A percentile compares a stretch with the other conserved stretches of the same genome.
phyloP scores from a whole-genome alignment of 2,329 filamentous ascomycete genomes.

The Zymoseptoria passerinii region DNA sequence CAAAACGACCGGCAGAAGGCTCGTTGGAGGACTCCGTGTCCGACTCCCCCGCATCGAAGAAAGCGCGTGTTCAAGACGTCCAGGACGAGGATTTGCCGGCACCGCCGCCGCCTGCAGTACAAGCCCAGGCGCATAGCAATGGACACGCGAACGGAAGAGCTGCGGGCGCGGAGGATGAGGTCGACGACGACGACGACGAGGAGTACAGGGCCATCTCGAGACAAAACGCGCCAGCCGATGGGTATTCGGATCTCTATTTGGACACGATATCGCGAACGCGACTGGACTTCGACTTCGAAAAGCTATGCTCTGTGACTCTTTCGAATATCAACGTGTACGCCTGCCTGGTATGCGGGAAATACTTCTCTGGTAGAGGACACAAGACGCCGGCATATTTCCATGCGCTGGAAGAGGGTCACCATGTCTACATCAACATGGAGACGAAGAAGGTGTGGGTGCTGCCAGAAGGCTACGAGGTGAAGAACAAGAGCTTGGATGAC shows the following conservation, averaged over 20 bases:
- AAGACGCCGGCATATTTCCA: slow-evolving; percentile 98
- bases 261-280: slow-evolving; percentile 92
- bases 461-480: slow-evolving; percentile 94
- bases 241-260: slow-evolving; percentile 92
- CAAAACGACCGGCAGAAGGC: slow-evolving; percentile 41
- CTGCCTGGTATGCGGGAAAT: slow-evolving; percentile 94
- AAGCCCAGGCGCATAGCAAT: slow-evolving; percentile 13
- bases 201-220: slow-evolving; percentile 42
- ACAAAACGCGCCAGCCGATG: slow-evolving; percentile 71
- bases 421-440: slow-evolving; percentile 97
- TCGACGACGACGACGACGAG: slow-evolving; percentile 30
- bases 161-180: slow-evolving; percentile 28
- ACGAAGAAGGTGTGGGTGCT: slow-evolving; percentile 85
- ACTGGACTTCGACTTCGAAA: slow-evolving; percentile 97
- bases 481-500: slow-evolving; percentile 87
- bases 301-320: slow-evolving; percentile 89
- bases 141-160: slow-evolving; percentile 25
- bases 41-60: slow-evolving; percentile 43
- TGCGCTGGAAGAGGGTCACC: slow-evolving; percentile 86
- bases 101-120: slow-evolving; percentile 19
- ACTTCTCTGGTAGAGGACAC: slow-evolving; percentile 86
- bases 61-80: slow-evolving; percentile 38
- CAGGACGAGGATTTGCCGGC: slow-evolving; percentile 28
- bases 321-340: slow-evolving; percentile 99
- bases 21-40: slow-evolving; percentile 35